These are phyloP conservation scores for Pichia pseudocactophila DNA, from an alignment of 805 yeast genomes.

Conservation along the genomic window DNA sequence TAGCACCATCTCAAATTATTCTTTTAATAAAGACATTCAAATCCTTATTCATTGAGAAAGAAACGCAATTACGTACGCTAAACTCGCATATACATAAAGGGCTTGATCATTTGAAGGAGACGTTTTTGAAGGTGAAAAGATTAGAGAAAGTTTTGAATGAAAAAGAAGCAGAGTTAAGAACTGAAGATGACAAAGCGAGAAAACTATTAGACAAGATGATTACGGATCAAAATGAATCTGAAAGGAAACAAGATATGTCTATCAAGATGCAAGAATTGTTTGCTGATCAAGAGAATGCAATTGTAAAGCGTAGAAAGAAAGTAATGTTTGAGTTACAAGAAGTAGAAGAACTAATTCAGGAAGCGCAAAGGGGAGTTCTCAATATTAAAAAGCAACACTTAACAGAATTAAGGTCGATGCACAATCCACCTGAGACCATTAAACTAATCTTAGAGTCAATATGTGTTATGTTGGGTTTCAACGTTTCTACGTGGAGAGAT, in stretches of 20 bases:
- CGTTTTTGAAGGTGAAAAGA: constrained; percentile 61
- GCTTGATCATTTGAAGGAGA: constrained; percentile 63
- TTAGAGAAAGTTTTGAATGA: constrained; percentile 44
- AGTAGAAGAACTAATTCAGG: constrained; percentile 78
- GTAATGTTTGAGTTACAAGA: constrained; percentile 59
- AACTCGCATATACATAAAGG: constrained; percentile 72
- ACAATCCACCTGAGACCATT: constrained; percentile 83
- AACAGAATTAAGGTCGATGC: constrained; percentile 82
- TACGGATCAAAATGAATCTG: constrained; percentile 84
- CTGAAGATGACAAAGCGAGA: constrained; percentile 62
- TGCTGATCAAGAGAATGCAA: constrained; percentile 53
- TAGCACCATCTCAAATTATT: constrained; percentile 49
- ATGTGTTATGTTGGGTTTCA: constrained; percentile 69
- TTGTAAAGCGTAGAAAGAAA: constrained; percentile 40
- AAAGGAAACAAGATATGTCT: constrained; percentile 80
- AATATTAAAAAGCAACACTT: constrained; percentile 88
- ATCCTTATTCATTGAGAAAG: constrained; percentile 33
- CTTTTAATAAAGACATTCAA: constrained; percentile 40
- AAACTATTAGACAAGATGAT: constrained; percentile 68
- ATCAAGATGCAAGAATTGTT: constrained; percentile 64
- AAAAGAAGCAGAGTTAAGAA: constrained; percentile 40
- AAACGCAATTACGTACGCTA: constrained; percentile 44
- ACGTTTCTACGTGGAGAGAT: constrained; percentile 64
- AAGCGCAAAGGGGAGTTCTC: constrained; percentile 84
- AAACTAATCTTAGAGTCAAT: constrained; percentile 83